phyloP scores from a whole-genome alignment of 345 rosid species.

The Dipteronia dyeriana region DNA sequence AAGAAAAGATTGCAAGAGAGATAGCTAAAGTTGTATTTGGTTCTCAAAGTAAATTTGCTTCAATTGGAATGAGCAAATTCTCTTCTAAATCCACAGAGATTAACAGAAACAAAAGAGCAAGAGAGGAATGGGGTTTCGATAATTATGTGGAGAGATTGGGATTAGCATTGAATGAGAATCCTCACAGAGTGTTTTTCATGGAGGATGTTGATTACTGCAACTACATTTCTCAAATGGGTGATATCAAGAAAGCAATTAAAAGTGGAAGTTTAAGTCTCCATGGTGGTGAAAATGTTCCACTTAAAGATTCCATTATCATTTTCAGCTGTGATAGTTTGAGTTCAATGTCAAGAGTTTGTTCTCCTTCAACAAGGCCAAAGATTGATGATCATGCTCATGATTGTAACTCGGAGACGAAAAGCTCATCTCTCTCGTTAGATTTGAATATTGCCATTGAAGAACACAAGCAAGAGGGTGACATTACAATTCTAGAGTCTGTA shows the following conservation, averaged over 20 bases:
- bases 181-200: slow-evolving; percentile 62
- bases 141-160: slow-evolving; percentile 44
- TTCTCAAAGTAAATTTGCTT: slow-evolving; percentile 43
- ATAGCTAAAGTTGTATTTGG: slow-evolving; percentile 59
- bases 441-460: slow-evolving; percentile 57
- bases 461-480: slow-evolving; percentile 28
- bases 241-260: slow-evolving; percentile 44
- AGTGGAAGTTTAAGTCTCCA: slow-evolving; percentile 40
- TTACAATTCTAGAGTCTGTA: slow-evolving; percentile 39
- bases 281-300: slow-evolving; percentile 48
- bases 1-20: slow-evolving; percentile 59
- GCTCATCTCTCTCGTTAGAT: slow-evolving; percentile 38
- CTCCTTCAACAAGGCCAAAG: slow-evolving; percentile 32
- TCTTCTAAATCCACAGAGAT: slow-evolving; percentile 30
- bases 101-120: slow-evolving; percentile 43
- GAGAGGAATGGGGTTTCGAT: slow-evolving; percentile 36
- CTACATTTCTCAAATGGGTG: slow-evolving; percentile 26
- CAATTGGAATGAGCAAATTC: slow-evolving; percentile 43
- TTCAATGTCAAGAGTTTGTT: slow-evolving; percentile 32
- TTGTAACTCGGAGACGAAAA: slow-evolving; percentile 19
- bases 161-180: slow-evolving; percentile 68
- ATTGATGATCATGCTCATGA: slow-evolving; percentile 15
- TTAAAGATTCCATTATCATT: slow-evolving; percentile 65
- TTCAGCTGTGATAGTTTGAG: slow-evolving; percentile 44
- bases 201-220: slow-evolving; percentile 53